phyloP scores from a whole-genome alignment of 2,329 filamentous ascomycete species.

The Beauveria caledonica region DNA sequence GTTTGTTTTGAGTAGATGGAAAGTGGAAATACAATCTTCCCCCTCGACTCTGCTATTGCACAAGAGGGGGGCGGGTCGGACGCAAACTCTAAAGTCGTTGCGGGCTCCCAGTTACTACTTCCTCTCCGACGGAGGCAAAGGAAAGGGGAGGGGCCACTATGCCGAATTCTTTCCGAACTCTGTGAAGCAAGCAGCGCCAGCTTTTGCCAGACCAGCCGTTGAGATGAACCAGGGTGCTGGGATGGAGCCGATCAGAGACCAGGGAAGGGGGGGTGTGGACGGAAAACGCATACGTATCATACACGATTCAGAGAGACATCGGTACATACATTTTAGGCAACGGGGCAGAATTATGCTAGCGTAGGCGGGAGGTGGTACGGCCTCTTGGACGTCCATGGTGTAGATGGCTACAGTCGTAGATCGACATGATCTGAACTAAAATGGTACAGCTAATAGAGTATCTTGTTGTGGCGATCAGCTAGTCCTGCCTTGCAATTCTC shows the following conservation, averaged over 20 bases:
- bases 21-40: background rate
- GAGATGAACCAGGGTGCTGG: conserved; percentile 1
- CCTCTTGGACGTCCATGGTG: background rate
- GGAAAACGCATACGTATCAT: background rate
- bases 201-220: background rate
- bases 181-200: background rate
- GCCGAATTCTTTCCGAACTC: background rate
- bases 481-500: too few species aligned
- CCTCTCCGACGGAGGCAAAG: background rate
- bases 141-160: background rate
- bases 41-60: background rate
- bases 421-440: background rate
- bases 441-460: too few species aligned
- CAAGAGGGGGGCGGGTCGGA: background rate
- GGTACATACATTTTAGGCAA: background rate
- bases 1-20: background rate
- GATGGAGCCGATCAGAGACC: background rate
- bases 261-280: background rate
- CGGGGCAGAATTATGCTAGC: background rate
- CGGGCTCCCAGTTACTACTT: background rate
- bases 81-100: background rate
- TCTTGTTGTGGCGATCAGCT: too few species aligned
- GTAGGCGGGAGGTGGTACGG: background rate
- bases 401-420: background rate
- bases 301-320: background rate